Base-by-base conservation (phyloP, 2,329 filamentous ascomycete species). In the Aspergillus novoparasiticus region DNA sequence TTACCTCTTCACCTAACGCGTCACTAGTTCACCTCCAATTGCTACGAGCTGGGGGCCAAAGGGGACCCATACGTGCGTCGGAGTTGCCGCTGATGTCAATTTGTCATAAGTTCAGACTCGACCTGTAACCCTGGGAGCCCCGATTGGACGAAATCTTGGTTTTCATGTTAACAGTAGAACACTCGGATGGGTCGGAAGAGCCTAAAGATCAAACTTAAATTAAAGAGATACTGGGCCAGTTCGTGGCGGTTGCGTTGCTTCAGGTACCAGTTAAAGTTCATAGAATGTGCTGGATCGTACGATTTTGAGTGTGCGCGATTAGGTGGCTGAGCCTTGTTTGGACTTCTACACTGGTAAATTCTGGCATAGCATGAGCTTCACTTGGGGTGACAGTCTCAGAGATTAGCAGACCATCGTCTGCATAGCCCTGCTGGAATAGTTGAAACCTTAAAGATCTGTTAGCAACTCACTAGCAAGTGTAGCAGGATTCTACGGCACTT, bases 211-310 rank as follows among this genome's bases (percentile, higher is more conserved):
- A 36, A 54, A 54, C 16, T 54, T 54, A 36, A 54, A 54, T 54
- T 11, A 28, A 19, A 23, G 10, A 54, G n/a, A 36, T 21, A 23
- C 23, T 34, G 51, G 50, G 28, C 28, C 51, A 36, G 51, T 34
- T 21, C 14, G 19, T 54, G 51, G 51, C 30, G 30, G 51, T 54
- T 54, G 32, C 30, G 30, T 23, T 54, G n/a, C 30, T 53, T 41
- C 51, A 54, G 51, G 51, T 26, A 54, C 46, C 11, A 54, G 28
- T 36, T 54, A 34, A 26, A 54, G 51, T 54, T 21, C 30, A 54
- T n/a, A 14, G 19, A 36, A 36, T 21, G 32, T 34, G 12, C 30
- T 54, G 30, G 32, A 36, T 54, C 51, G n/a, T 54, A 54, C 28
- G 51, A 54, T 54, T 21, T 54, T 21, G 19, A 36, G 51, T 26